Conservation (phyloP, 169 alveolate genomes). For the Sarcocystis neurona region DNA sequence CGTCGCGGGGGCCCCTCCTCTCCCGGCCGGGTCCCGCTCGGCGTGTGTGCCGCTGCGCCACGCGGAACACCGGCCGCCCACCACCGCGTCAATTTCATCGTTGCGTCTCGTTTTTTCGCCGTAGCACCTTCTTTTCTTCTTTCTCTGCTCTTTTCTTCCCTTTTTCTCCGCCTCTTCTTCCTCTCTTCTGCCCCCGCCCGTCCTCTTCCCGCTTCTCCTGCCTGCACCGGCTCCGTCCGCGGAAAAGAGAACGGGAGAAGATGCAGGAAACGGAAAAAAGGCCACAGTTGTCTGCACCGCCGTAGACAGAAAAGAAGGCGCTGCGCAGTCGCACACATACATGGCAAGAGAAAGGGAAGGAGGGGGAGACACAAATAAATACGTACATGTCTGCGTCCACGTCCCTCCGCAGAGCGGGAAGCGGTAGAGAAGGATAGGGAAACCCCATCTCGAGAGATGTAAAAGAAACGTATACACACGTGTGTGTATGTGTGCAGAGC, state of each 20-base stretch:
- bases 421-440: background rate
- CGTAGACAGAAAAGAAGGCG: background rate
- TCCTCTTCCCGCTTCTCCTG: background rate
- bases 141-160: background rate
- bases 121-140: background rate
- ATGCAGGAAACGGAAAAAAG: background rate
- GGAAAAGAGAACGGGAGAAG: background rate
- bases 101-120: background rate
- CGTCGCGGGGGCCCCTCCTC: background rate
- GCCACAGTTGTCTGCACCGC: background rate
- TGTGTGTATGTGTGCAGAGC: too few species aligned
- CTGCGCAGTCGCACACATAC: background rate
- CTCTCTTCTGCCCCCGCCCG: background rate
- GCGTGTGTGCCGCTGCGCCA: background rate
- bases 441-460: background rate
- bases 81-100: background rate
- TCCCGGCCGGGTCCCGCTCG: background rate
- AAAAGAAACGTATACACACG: background rate
- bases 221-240: background rate
- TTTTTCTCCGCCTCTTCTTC: too few species aligned
- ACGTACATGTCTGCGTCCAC: background rate
- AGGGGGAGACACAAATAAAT: background rate
- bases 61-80: background rate
- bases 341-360: background rate
- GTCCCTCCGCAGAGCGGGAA: background rate